A percentile compares a stretch with the other conserved stretches of the same genome.
Conservation (phyloP, 2,329 filamentous ascomycete genomes). For the Claviceps spartinae region DNA sequence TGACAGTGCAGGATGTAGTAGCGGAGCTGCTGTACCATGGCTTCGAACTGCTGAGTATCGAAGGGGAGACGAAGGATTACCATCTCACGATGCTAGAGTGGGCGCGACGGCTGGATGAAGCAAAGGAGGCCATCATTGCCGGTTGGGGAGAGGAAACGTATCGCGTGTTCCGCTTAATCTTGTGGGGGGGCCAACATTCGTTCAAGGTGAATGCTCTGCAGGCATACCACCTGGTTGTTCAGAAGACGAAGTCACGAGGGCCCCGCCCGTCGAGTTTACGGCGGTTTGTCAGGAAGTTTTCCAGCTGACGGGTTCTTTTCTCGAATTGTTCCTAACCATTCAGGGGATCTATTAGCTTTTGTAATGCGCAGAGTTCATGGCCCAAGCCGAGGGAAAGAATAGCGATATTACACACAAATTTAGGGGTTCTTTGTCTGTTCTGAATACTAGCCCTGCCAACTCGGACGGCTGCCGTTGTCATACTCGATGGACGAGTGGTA, state of each 20-base stretch:
- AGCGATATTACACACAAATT: too few species aligned
- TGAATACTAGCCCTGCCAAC: too few species aligned
- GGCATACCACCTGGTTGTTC: slow-evolving; percentile 1
- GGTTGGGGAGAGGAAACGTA: slow-evolving; percentile 4
- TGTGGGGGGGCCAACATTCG: slow-evolving; percentile 2
- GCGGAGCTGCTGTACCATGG: not conserved
- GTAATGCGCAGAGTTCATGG: too few species aligned
- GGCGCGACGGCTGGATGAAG: slow-evolving; percentile 1
- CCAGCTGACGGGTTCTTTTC: not conserved
- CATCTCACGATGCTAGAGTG: slow-evolving; percentile 2
- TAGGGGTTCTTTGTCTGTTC: too few species aligned
- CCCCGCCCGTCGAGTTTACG: not conserved
- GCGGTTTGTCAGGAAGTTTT: not conserved
- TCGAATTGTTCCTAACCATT: not conserved
- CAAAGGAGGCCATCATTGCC: slow-evolving; percentile 1
- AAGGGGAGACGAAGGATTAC: not conserved
- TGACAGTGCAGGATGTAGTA: slow-evolving; percentile 2
- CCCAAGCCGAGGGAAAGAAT: too few species aligned
- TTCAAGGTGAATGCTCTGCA: slow-evolving; percentile 2
- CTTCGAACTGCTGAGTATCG: not conserved
- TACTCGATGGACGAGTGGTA: too few species aligned
- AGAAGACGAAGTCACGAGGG: not conserved
- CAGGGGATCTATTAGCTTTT: too few species aligned
- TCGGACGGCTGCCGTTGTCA: too few species aligned
- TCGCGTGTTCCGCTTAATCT: slow-evolving; percentile 1